These are phyloP conservation scores for Moniliophthora roreri DNA, from an alignment of 1,284 basidiomycete genomes.

Conservation along the genomic window DNA sequence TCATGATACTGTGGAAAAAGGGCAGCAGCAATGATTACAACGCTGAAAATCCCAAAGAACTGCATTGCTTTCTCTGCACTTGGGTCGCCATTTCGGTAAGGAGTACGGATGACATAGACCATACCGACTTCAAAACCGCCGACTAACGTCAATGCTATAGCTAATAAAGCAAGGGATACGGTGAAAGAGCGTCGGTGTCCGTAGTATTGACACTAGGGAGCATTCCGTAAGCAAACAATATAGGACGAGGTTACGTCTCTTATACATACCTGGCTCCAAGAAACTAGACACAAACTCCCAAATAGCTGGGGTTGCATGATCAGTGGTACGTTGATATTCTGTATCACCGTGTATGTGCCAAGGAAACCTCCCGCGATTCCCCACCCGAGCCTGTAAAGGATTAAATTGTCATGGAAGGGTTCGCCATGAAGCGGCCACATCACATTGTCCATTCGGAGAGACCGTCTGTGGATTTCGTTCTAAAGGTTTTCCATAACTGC, in stretches of 20 bases:
- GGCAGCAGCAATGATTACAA: conserved; percentile 59
- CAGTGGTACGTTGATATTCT: conserved; percentile 73
- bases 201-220: conserved; percentile 46
- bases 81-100: conserved; percentile 27
- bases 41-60: conserved; percentile 67
- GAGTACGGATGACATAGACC: conserved; percentile 49
- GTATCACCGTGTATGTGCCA: conserved; percentile 70
- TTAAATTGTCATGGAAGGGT: not conserved
- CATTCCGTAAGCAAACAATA: not conserved
- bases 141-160: conserved; percentile 39
- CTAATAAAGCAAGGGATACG: conserved; percentile 29
- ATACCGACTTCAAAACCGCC: conserved; percentile 63
- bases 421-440: conserved; percentile 26
- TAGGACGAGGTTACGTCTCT: not conserved
- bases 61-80: conserved; percentile 48
- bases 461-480: conserved; percentile 69
- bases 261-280: conserved; percentile 64
- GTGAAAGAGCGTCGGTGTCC: conserved; percentile 36
- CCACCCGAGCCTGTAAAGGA: conserved; percentile 58
- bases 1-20: conserved; percentile 68
- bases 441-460: conserved; percentile 74
- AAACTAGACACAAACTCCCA: conserved; percentile 57
- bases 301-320: conserved; percentile 79
- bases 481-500: conserved; percentile 75
- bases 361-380: conserved; percentile 60